Evolutionary conservation across 2,329 filamentous ascomycete species (phyloP).

Genomic region (Aspergillus ochraceoroseus): DNA sequence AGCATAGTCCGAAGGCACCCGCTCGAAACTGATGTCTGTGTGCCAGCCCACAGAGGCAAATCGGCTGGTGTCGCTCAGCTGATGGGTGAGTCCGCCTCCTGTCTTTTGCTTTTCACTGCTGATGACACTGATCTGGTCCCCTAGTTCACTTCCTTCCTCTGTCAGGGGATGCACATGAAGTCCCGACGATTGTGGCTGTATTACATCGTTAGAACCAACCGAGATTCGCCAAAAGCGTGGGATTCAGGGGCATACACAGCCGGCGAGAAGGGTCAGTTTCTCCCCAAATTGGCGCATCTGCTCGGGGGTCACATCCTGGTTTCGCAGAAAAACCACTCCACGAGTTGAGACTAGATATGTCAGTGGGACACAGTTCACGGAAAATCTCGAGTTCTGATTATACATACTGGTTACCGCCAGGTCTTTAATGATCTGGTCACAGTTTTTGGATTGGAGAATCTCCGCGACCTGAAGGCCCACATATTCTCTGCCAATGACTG

Average conservation of each 20-base stretch:
- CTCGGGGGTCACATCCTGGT: conserved; percentile 56
- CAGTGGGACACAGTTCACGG: neutral
- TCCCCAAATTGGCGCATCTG: conserved; percentile 56
- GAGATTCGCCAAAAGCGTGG: neutral
- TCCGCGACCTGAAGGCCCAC: conserved; percentile 43
- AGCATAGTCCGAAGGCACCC: conserved; percentile 59
- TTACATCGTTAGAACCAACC: neutral
- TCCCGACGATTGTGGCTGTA: conserved; percentile 50
- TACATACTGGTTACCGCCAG: conserved; percentile 59
- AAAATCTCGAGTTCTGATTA: conserved; percentile 31
- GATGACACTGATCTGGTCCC: conserved; percentile 60
- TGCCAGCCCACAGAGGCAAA: conserved; percentile 49
- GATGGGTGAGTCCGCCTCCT: conserved; percentile 29
- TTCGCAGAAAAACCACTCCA: conserved; percentile 66
- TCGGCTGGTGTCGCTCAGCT: conserved; percentile 32
- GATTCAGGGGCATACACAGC: conserved; percentile 31
- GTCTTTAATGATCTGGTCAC: conserved; percentile 60
- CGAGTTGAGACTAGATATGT: conserved; percentile 56
- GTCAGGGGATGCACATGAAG: conserved; percentile 58
- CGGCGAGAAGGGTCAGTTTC: conserved; percentile 43
- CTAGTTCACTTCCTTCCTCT: conserved; percentile 54
- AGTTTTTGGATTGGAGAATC: conserved; percentile 55
- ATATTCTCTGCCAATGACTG: conserved; percentile 42
- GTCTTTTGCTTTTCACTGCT: conserved; percentile 54
- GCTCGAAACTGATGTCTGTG: conserved; percentile 62